These are phyloP conservation scores for Fusarium annulatum DNA, from an alignment of 2,329 filamentous ascomycete genomes.

Conservation along the genomic window DNA sequence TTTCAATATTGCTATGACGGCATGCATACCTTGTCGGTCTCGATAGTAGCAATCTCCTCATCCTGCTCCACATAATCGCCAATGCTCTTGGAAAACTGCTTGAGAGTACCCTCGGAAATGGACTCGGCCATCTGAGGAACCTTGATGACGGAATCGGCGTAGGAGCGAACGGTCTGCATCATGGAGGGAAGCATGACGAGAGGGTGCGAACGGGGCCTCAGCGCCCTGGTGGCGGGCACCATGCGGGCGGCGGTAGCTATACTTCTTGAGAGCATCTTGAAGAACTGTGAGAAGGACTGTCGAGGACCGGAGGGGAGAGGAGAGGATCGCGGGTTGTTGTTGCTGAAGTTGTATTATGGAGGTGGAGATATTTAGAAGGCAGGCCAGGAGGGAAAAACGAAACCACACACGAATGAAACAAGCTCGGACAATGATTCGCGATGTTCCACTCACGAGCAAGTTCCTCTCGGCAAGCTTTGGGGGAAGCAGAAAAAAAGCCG, in stretches of 20 bases:
- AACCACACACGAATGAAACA: constrained; percentile 22
- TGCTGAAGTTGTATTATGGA: constrained; percentile 8
- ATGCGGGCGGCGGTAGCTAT: constrained; percentile 57
- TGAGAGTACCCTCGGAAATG: constrained; percentile 95
- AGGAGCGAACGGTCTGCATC: constrained; percentile 68
- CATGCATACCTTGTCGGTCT: constrained; percentile 89
- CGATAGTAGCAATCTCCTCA: constrained; percentile 98
- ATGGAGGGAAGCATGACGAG: constrained; percentile 59
- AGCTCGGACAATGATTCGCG: constrained; percentile 40
- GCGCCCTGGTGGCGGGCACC: constrained; percentile 57
- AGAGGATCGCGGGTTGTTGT: constrained; percentile 6
- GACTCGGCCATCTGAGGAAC: constrained; percentile 99
- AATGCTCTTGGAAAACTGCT: constrained; percentile 92
- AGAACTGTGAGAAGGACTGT: constrained; percentile 4
- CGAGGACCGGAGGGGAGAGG: neutral
- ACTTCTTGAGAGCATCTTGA: constrained; percentile 58
- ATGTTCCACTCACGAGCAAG: constrained; percentile 32
- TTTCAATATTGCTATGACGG: neutral
- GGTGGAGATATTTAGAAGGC: constrained; percentile 13
- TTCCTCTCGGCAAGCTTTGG: constrained; percentile 22
- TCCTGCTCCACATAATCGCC: constrained; percentile 95
- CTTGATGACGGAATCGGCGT: constrained; percentile 88
- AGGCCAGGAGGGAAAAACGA: constrained; percentile 38
- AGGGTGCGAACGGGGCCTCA: constrained; percentile 46
- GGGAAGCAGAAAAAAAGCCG: constrained; percentile 17